A percentile compares a stretch with the other conserved stretches of the same genome.
Evolutionary conservation across 768 basidiomycete species (phyloP).

Genomic region (Lactarius sp.): DNA sequence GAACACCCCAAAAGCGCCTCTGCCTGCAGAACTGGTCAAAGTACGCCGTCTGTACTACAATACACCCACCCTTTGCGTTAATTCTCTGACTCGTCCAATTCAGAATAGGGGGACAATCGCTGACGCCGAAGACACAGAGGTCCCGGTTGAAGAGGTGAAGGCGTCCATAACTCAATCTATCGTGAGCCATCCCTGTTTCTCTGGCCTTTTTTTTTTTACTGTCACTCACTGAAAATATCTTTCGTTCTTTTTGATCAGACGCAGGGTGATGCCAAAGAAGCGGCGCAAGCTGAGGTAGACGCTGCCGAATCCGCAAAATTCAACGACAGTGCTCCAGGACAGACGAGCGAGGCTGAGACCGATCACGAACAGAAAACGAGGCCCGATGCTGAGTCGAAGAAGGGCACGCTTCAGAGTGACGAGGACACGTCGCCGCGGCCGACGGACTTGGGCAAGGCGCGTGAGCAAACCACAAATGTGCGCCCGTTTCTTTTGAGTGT

Average conservation of each 20-base stretch:
- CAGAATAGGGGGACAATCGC: constrained; percentile 21
- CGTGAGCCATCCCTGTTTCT: constrained; percentile 11
- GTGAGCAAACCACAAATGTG: constrained; percentile 21
- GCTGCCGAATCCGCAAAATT: constrained; percentile 19
- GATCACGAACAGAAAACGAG: constrained; percentile 28
- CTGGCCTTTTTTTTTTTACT: neutral
- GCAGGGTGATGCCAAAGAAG: constrained; percentile 28
- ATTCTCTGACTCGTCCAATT: neutral
- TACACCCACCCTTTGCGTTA: no score
- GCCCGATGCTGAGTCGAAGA: constrained; percentile 17
- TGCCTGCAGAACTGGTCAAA: neutral
- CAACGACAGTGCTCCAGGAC: constrained; percentile 25
- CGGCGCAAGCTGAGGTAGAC: constrained; percentile 26
- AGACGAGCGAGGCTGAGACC: constrained; percentile 27
- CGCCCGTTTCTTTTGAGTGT: neutral
- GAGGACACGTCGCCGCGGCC: constrained; percentile 19
- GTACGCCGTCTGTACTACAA: neutral
- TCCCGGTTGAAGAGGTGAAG: constrained; percentile 28
- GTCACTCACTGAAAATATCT: neutral
- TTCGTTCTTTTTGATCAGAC: constrained; percentile 15
- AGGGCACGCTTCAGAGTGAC: constrained; percentile 25
- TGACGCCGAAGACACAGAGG: constrained; percentile 30
- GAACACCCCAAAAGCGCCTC: constrained; percentile 41
- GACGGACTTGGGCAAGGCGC: constrained; percentile 25
- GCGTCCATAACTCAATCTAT: constrained; percentile 28